phyloP scores from a whole-genome alignment of 108 stramenopile genomes.

The Pseudonitzschia delicatissima region DNA sequence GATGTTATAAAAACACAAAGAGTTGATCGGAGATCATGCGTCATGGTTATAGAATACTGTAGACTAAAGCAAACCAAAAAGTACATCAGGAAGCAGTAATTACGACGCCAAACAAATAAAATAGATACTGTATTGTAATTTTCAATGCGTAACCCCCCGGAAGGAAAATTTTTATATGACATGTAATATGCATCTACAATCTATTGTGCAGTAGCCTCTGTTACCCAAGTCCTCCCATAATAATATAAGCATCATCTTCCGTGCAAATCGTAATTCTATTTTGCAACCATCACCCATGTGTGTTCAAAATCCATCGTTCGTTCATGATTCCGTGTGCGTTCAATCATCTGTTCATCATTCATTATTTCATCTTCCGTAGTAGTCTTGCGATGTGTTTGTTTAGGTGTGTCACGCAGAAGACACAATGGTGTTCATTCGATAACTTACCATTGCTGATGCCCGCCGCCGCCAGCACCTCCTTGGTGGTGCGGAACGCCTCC shows the following conservation, averaged over 20 bases:
- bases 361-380: neutral
- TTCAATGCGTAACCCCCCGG: conserved; percentile 3
- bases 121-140: too few relatives aligned
- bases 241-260: neutral
- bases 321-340: neutral
- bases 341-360: neutral
- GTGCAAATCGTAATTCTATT: conserved; percentile 2
- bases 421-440: neutral
- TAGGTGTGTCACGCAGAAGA: neutral
- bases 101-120: too few relatives aligned
- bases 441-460: neutral
- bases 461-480: neutral
- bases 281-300: too few relatives aligned
- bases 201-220: neutral
- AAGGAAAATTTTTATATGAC: neutral
- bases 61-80: too few relatives aligned
- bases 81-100: too few relatives aligned
- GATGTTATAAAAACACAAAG: too few relatives aligned
- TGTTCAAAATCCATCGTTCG: neutral
- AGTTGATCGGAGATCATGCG: too few relatives aligned
- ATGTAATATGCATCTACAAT: neutral
- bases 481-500: neutral
- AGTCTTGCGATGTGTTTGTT: neutral
- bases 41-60: too few relatives aligned
- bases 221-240: neutral